phyloP scores from a whole-genome alignment of 305 asterid genomes.

The Solanum aculeatissimum region DNA sequence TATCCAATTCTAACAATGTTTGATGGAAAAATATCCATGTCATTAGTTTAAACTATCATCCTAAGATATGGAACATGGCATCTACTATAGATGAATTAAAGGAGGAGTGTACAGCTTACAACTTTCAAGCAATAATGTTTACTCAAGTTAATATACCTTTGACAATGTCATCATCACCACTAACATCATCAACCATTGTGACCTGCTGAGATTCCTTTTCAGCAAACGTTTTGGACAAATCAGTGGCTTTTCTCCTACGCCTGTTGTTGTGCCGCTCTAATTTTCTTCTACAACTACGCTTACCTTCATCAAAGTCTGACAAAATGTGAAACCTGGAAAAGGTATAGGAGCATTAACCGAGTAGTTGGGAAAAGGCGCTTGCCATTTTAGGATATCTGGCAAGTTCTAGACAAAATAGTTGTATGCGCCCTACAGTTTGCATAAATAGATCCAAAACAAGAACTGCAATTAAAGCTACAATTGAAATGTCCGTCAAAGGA shows the following conservation, averaged over 20 bases:
- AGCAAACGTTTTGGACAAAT: conserved; percentile 23
- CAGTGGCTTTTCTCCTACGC: conserved; percentile 61
- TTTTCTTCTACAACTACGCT: conserved; percentile 91
- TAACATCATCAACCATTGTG: conserved; percentile 34
- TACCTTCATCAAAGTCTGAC: conserved; percentile 86
- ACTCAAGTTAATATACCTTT: conserved; percentile 36
- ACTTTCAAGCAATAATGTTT: background rate
- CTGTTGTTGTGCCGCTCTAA: conserved; percentile 75
- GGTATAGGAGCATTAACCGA: conserved; percentile 2
- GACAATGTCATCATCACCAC: conserved; percentile 44
- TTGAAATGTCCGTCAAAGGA: background rate
- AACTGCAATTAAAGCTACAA: background rate
- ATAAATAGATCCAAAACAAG: background rate
- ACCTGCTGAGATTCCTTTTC: conserved; percentile 38
- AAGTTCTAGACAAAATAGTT: background rate
- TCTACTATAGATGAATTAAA: background rate
- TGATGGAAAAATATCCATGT: background rate
- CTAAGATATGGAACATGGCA: background rate
- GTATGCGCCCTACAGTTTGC: background rate
- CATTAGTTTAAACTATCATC: background rate
- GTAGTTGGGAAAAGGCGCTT: background rate
- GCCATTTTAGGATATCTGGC: background rate
- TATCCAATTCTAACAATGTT: background rate
- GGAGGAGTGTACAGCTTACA: background rate
- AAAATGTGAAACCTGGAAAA: conserved; percentile 75